Base-by-base conservation (phyloP, 208 protist genomes). In the Trypanosoma platydactyli region DNA sequence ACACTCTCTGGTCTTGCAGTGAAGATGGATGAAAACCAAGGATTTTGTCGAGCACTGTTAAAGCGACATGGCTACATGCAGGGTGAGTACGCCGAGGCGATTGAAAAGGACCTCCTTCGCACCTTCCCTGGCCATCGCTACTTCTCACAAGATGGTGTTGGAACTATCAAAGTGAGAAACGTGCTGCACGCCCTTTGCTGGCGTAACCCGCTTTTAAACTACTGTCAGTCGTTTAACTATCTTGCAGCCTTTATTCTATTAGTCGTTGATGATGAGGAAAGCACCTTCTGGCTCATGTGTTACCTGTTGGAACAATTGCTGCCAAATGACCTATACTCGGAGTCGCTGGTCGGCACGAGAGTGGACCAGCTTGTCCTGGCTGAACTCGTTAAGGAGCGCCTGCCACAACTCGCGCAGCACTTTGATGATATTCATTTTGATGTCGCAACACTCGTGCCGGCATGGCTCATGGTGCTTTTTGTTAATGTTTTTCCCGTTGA, bases 211-310 rank as follows among this genome's bases (percentile, higher is more conserved):
- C 66, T 92, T n/a, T 55, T 92, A 7, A 80, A 80, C 57, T 92
- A 92, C 71, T 92, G 86, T 59, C 86, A 92, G 64, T 89, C 82
- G 48, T 89, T 92, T 64, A 92, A 92, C 63, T 92, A 79, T 44
- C 50, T 92, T 11, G 80, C 77, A 7, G 86, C 73, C 7, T 80
- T 89, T 48, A 49, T 84, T 40, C 66, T 92, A 24, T 52, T 92
- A 5, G 69, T 92, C 0, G 44, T 85, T 41, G 86, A 89, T 68
- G 82, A 92, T 50, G 86, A 89, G 62, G 86, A 92, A 61, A 62
- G 75, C 9, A 58, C 56, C 22, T 89, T 92, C 50, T 92, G 86
- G 86, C 51, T 87, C 24, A 67, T 83, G 44, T 45, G 75, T 13
- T 61, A 87, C 61, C 69, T 92, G 11, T 64, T 87, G 11, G 86